Evolutionary conservation across 352 stramenopile species (phyloP).

Genomic region (Phytophthora pseudosyringae): DNA sequence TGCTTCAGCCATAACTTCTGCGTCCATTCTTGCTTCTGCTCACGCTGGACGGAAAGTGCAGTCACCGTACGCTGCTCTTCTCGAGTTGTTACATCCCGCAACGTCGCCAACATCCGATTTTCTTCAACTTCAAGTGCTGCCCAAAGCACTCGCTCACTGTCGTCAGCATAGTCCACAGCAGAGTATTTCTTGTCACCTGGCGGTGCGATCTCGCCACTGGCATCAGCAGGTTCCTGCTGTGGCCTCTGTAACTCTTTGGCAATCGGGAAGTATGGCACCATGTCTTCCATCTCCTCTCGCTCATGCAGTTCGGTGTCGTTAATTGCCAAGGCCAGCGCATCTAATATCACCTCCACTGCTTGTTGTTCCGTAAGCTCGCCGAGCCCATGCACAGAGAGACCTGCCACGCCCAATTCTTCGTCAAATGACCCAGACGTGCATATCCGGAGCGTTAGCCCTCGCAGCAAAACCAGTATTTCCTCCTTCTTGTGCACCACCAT

Average conservation of each 20-base stretch:
- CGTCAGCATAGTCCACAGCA: constrained; percentile 43
- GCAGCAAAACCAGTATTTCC: constrained; percentile 47
- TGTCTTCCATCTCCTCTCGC: constrained; percentile 67
- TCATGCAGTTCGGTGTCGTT: constrained; percentile 82
- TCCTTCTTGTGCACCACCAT: constrained; percentile 60
- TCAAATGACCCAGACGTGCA: constrained; percentile 79
- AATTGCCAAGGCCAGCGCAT: constrained; percentile 62
- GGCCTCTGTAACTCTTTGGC: constrained; percentile 57
- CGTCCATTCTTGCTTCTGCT: constrained; percentile 56
- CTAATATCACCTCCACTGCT: constrained; percentile 61
- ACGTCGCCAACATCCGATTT: constrained; percentile 70
- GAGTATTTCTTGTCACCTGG: constrained; percentile 22
- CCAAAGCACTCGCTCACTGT: constrained; percentile 64
- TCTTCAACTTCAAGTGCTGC: constrained; percentile 85
- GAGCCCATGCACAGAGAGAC: constrained; percentile 61
- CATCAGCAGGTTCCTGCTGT: constrained; percentile 11
- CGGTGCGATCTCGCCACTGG: constrained; percentile 18
- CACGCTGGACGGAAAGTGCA: constrained; percentile 17
- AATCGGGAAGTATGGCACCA: constrained; percentile 72
- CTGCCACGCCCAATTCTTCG: constrained; percentile 61
- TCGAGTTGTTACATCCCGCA: constrained; percentile 52
- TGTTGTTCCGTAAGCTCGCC: constrained; percentile 62
- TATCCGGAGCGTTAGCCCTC: constrained; percentile 67
- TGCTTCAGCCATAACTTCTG: constrained; percentile 64
- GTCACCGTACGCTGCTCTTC: constrained; percentile 46